Base-by-base conservation (phyloP, 1,139 yeast species). In the Scheffersomyces titani region DNA sequence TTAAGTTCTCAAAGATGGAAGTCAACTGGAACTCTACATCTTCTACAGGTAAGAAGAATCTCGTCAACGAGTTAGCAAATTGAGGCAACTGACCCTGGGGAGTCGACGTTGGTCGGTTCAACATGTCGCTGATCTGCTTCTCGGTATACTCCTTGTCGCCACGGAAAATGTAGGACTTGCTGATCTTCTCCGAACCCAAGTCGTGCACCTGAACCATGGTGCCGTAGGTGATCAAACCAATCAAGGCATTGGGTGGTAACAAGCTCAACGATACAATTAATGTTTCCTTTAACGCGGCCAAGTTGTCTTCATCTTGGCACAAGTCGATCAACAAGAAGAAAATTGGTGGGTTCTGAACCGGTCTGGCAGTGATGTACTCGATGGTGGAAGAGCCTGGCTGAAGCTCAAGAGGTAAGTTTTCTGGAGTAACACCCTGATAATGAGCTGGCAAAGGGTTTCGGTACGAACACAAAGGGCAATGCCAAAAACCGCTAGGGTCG, bases 131-230 rank as follows among this genome's bases (percentile, higher is more conserved):
- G 59, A 92, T 82, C 70, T 89, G 92, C 67, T 88, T 89, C 58
- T 88, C 84, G 52, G 89, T 80, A 73, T 92, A 91, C 63, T 91
- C 97, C 73, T 90, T 89, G 73, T 89, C 94, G 59, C 99, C 99
- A 68, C 97, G 86, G 77, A 94, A 96, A 44, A 94, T 93, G 71
- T 86, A 92, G 57, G 92, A 86, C 74, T 90, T 91, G 68, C 86
- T 86, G 70, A 96, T 87, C 46, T 86, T 82, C 57, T 88, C 86
- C 67, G 89, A 88, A 44, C 94, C 94, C 63, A 94, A 80, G 74
- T 96, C 99, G 73, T 94, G 97, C 55, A 96, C 91, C 70, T 92
- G 97, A 58, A 93, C 92, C 84, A 92, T 93, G 49, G 97, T 93
- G 56, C 98, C 99, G 72, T 84, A 94, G 48, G 98, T 93, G 68